Conservation (phyloP, 2,329 filamentous ascomycete species). For the Pseudopyricularia javanii region DNA sequence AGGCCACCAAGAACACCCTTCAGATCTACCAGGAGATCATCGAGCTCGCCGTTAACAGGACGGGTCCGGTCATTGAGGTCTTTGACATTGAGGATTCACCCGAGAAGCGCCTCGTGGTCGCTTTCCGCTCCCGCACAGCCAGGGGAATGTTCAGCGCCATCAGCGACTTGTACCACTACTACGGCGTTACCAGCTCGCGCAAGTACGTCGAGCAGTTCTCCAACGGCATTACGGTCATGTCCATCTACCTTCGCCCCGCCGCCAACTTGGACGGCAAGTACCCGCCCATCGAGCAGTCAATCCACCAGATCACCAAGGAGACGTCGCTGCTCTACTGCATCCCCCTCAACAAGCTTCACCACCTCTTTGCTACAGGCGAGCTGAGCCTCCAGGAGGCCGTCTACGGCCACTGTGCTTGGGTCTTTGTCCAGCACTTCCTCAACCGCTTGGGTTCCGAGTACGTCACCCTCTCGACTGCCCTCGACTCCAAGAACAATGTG, state of each 20-base stretch:
- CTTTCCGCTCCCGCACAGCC: conserved; percentile 87
- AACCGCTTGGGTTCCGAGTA: conserved; percentile 93
- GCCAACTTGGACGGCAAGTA: conserved; percentile 37
- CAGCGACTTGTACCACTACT: conserved; percentile 97
- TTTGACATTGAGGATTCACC: conserved; percentile 86
- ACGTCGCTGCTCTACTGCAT: conserved; percentile 95
- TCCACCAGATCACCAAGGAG: conserved; percentile 98
- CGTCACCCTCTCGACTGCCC: conserved; percentile 66
- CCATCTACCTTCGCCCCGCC: conserved; percentile 76
- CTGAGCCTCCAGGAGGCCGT: conserved; percentile 93
- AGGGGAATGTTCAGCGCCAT: conserved; percentile 89
- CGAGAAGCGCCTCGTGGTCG: conserved; percentile 89
- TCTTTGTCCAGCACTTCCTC: conserved; percentile 95
- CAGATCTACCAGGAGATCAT: conserved; percentile 93
- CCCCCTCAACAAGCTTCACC: conserved; percentile 91
- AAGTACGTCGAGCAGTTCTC: conserved; percentile 99
- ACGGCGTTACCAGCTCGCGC: conserved; percentile 86
- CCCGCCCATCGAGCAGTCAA: conserved; percentile 84
- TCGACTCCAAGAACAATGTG: conserved; percentile 69
- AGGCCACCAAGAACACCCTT: conserved; percentile 92
- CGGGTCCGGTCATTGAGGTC: conserved; percentile 92
- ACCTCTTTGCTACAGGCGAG: conserved; percentile 72
- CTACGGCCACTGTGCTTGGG: conserved; percentile 95
- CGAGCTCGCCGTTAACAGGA: conserved; percentile 67
- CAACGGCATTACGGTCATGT: conserved; percentile 96